phyloP scores from a whole-genome alignment of 768 basidiomycete species.

The Calocybe cyanea region DNA sequence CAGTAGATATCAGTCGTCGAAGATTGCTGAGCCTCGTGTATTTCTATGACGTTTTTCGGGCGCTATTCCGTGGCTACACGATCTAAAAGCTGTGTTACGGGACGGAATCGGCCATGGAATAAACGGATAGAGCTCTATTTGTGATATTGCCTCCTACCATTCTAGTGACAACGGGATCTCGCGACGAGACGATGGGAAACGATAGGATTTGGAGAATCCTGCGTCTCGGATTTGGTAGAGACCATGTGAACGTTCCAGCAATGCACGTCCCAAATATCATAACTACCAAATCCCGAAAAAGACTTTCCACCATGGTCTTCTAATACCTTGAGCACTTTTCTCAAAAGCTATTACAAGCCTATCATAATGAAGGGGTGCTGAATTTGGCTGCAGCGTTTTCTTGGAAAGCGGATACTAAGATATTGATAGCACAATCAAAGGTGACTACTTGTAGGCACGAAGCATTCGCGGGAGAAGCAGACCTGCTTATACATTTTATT shows the following conservation, averaged over 20 bases:
- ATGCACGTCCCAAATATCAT: background rate
- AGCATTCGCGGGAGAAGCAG: constrained; percentile 31
- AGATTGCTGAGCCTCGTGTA: too few species aligned
- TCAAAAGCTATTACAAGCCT: constrained; percentile 71
- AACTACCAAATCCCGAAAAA: constrained; percentile 73
- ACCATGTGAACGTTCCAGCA: too few species aligned
- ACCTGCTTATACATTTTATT: constrained; percentile 61
- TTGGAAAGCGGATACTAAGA: constrained; percentile 63
- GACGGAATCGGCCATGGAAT: too few species aligned
- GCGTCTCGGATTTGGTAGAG: background rate
- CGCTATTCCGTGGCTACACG: background rate
- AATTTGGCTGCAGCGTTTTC: constrained; percentile 63
- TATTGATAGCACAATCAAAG: constrained; percentile 15
- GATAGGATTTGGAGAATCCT: constrained; percentile 8
- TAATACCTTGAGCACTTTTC: constrained; percentile 72
- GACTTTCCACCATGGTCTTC: constrained; percentile 80
- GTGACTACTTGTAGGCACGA: constrained; percentile 4
- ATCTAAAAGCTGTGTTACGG: too few species aligned
- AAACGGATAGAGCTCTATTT: too few species aligned
- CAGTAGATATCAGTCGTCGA: too few species aligned
- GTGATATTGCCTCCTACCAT: background rate
- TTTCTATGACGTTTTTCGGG: too few species aligned
- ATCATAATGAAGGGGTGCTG: constrained; percentile 70
- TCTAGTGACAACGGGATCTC: constrained; percentile 12
- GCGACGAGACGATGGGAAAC: constrained; percentile 2